Evolutionary conservation across 345 rosid species (phyloP), one percentile per base, ranked within the genome.

Genomic region (Gossypium stocksii): DNA sequence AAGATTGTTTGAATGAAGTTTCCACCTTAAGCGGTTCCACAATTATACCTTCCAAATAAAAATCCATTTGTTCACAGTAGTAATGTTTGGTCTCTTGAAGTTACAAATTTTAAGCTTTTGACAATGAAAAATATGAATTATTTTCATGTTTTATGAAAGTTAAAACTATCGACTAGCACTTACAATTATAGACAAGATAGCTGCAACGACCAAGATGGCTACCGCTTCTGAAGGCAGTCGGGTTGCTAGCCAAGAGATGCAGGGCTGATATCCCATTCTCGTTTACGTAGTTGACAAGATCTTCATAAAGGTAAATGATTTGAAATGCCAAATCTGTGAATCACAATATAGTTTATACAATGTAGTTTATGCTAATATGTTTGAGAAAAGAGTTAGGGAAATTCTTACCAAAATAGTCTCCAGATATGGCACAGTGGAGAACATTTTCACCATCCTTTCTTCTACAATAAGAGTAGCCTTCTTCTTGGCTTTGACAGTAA

Each of bases 251-350:
- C 48, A 85, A 67, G 15, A 82, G 16, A 70, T 88, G 86, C 22
- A 88, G 86, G 23, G 91, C 88, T 2, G 87, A 57, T 4, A 41
- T 34, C 25, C 87, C 88, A 16, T 29, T 20, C 63, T 72, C 74
- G 67, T 85, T 80, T 71, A 58, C 71, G 15, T 1, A n/a, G 68
- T 79, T 65, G 2, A 74, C 84, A 19, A 86, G 79, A 0, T 78
- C 15, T 52, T 6, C 11, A 15, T 80, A 74, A 19, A 44, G 8
- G 57, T 45, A 6, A 27, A 88, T 79, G 25, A 86, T 88, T 51
- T 85, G 87, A 71, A 81, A 86, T 61, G 89, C 87, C 79, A 88
- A 79, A 61, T 85, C 89, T 88, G 78, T 20, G 34, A 49, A 58
- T 9, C 19, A 66, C 8, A 69, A 4, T 25, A 11, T 9, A 12